phyloP scores from a whole-genome alignment of 805 yeast genomes.

The Kluyveromyces lactis region DNA sequence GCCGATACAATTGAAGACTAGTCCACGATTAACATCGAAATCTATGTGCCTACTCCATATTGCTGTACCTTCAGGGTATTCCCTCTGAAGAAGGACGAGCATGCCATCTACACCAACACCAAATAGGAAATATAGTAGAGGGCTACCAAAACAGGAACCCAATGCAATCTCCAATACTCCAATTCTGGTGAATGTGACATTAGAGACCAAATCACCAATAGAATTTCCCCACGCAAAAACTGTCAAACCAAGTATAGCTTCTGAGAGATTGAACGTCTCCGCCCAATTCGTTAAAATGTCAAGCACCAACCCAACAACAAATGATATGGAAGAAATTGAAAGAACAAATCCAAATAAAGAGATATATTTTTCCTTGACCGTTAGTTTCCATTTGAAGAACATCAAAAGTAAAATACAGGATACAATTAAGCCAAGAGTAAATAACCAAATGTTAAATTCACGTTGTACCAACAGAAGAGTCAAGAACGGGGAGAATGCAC shows the following conservation, averaged over 20 bases:
- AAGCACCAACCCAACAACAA: slow-evolving; percentile 38
- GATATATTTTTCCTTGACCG: background rate
- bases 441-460: slow-evolving; percentile 1
- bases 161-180: slow-evolving; percentile 86
- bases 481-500: slow-evolving; percentile 3
- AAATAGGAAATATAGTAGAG: slow-evolving; percentile 64
- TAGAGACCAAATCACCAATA: slow-evolving; percentile 80
- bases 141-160: slow-evolving; percentile 95
- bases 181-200: slow-evolving; percentile 67
- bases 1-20: slow-evolving; percentile 34
- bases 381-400: background rate
- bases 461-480: background rate
- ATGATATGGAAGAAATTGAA: slow-evolving; percentile 61
- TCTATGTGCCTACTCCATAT: slow-evolving; percentile 16
- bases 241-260: slow-evolving; percentile 78
- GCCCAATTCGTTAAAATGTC: slow-evolving; percentile 54
- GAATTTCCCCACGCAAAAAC: slow-evolving; percentile 91
- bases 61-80: slow-evolving; percentile 5
- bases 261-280: slow-evolving; percentile 51
- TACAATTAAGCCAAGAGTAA: background rate
- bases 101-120: slow-evolving; percentile 77
- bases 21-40: slow-evolving; percentile 33
- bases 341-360: slow-evolving; percentile 54
- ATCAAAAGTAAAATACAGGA: background rate
- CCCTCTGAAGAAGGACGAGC: slow-evolving; percentile 25